Base-by-base conservation (phyloP, 1,284 basidiomycete genomes). In the Porodaedalea pini region DNA sequence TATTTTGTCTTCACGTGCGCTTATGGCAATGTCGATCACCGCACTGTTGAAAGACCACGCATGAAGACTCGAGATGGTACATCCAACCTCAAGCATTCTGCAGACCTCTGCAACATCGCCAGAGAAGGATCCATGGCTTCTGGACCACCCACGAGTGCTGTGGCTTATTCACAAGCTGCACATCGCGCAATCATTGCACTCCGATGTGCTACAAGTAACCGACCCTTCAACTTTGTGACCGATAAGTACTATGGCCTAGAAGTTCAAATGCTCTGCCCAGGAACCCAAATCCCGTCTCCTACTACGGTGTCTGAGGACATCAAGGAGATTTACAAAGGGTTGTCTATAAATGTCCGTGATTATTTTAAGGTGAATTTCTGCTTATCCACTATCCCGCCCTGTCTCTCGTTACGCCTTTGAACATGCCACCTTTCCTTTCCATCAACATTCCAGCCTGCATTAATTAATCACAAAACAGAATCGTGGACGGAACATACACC, bases 241-340 rank as follows among this genome's bases (percentile, higher is more conserved):
- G 68, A 73, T 61, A 48, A 63, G 23, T 63, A 65, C 27, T 71
- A 71, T 47, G 27, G 27, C 7, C 37, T 40, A 13, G 67, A 71
- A 34, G 67, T 72, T 17, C 43, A 67, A 19, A 63, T 72, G 51
- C 63, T 73, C 7, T 54, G 64, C 4, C 67, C 69, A 2, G 65
- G 64, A 19, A 66, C 64, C 7, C 29, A 32, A 1, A 4, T 70
- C 17, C 69, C 68, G 6, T 56, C 49, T 40, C 65, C 69, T 25
- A 44, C 6, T 1, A 71, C 69, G 3, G 64, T 73, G 15, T 64
- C 64, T 2, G 37, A 50, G 13, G 68, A 72, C 56, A 58, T 68
- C 13, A 58, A 63, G 5, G n/a, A n/a, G 8, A 45, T 70, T 1
- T 70, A 72, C 62, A 11, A 27, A 3, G 48, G 64, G 19, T 34